phyloP scores from a whole-genome alignment of 2,329 filamentous ascomycete genomes.

The Neofusicoccum umdonicola region DNA sequence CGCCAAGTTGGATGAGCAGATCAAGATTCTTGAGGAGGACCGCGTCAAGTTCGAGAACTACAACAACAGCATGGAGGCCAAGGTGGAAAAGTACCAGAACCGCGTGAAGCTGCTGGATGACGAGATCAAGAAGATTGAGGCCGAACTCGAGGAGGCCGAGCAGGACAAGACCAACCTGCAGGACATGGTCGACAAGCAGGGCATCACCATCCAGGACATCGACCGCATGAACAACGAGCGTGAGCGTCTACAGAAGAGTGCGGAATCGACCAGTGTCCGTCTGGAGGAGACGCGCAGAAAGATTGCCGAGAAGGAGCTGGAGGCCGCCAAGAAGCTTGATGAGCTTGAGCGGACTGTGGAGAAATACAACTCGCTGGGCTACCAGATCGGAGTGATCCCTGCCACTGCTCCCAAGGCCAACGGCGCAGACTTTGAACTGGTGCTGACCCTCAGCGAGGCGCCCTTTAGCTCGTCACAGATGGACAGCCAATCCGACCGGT shows the following conservation, averaged over 20 bases:
- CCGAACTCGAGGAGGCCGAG: constrained; percentile 78
- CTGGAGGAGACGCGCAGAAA: constrained; percentile 83
- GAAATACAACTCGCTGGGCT: constrained; percentile 89
- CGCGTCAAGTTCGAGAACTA: constrained; percentile 94
- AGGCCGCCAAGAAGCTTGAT: constrained; percentile 81
- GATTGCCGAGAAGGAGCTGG: constrained; percentile 81
- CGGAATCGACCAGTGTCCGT: constrained; percentile 71
- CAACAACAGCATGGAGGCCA: constrained; percentile 77
- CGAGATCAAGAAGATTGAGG: constrained; percentile 79
- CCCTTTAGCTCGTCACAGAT: constrained; percentile 62
- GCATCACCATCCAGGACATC: constrained; percentile 96
- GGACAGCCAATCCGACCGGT: constrained; percentile 62
- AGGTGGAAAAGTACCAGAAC: constrained; percentile 83
- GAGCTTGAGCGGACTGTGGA: constrained; percentile 89
- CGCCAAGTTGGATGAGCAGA: constrained; percentile 79
- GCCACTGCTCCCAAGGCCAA: constrained; percentile 80
- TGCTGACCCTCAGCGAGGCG: constrained; percentile 74
- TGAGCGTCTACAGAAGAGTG: constrained; percentile 84
- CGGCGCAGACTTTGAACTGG: constrained; percentile 79
- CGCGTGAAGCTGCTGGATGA: constrained; percentile 80
- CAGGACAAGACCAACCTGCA: constrained; percentile 78
- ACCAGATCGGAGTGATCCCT: constrained; percentile 89
- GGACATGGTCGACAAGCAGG: constrained; percentile 83
- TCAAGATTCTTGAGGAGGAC: constrained; percentile 92
- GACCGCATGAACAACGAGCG: constrained; percentile 97